Evolutionary conservation across 306 rosid genomes (phyloP).

Genomic region (Castanopsis chinensis): DNA sequence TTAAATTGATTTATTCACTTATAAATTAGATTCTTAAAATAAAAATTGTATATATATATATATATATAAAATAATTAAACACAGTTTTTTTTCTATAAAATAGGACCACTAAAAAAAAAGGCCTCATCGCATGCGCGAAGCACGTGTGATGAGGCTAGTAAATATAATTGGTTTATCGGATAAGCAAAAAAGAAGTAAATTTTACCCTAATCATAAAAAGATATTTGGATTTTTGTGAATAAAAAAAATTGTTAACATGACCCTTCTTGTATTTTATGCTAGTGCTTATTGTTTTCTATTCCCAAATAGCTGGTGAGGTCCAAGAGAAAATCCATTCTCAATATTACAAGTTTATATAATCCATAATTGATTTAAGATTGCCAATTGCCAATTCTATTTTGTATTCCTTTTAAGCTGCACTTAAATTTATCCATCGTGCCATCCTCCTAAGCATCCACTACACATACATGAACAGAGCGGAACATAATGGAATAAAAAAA

Average conservation of each 20-base stretch:
- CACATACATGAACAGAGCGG: background rate
- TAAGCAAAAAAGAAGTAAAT: background rate
- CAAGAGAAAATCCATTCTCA: background rate
- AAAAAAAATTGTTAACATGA: background rate
- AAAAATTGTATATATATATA: too few species aligned
- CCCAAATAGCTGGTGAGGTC: background rate
- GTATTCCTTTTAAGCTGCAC: background rate
- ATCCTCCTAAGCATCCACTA: slow-evolving; percentile 3
- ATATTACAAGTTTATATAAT: background rate
- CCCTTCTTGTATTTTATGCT: background rate
- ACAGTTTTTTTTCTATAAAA: too few species aligned
- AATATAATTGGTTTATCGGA: background rate
- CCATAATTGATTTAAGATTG: background rate
- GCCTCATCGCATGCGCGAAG: too few species aligned
- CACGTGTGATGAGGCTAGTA: too few species aligned
- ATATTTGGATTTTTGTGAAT: slow-evolving; percentile 4
- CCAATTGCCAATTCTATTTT: background rate
- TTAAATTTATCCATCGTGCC: background rate
- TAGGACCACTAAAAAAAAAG: too few species aligned
- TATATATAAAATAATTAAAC: too few species aligned
- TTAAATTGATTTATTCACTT: too few species aligned
- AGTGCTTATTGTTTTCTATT: background rate
- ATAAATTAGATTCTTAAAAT: too few species aligned
- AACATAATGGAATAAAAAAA: background rate
- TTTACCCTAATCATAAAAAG: background rate